Evolutionary conservation across 2,329 filamentous ascomycete species (phyloP), one percentile per base, ranked within the genome.

Genomic region (Alternaria infectoria): DNA sequence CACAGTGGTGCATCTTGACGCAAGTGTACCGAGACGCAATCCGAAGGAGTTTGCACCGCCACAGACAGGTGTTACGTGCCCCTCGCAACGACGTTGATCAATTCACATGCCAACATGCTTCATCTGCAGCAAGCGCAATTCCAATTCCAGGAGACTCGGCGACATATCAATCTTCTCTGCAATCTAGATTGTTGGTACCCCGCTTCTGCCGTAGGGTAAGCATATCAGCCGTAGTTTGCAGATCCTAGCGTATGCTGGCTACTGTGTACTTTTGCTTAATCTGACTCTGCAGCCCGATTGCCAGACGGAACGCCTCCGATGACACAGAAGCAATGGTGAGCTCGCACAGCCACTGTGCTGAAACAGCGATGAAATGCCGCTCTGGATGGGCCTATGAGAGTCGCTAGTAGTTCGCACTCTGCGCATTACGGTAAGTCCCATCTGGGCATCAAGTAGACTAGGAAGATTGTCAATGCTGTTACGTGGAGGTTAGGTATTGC

Each of bases 301-400:
- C 58, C 52, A 57, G 28, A 57, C 61, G 61, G 61, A 64, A 45
- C 52, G 21, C 23, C 54, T 64, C 58, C 61, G 58, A 57, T 23
- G 45, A 25, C 17, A 44, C 12, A 19, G 47, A 44, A 25, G 43
- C 28, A 50, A 28, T 30, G 21, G 28, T 28, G 25, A 50, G n/a
- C 15, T 28, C 46, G 47, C 52, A 61, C 46, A 54, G 40, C 54
- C 40, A 52, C 40, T 25, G n/a, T 17, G 21, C 32, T 43, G 51
- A 61, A 43, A 57, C 57, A n/a, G 32, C 36, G 50, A 40, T 54
- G 21, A 36, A 25, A 19, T 36, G 43, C 19, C 26, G 56, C 44
- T 54, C 50, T 49, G 13, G 49, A 59, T 19, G 57, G 57, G 58
- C 45, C 30, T 25, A 50, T 57, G 36, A 17, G 32, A 45, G 45